These are phyloP conservation scores for Zygoascus ofunaensis DNA, from an alignment of 805 yeast species.

Conservation along the genomic window DNA sequence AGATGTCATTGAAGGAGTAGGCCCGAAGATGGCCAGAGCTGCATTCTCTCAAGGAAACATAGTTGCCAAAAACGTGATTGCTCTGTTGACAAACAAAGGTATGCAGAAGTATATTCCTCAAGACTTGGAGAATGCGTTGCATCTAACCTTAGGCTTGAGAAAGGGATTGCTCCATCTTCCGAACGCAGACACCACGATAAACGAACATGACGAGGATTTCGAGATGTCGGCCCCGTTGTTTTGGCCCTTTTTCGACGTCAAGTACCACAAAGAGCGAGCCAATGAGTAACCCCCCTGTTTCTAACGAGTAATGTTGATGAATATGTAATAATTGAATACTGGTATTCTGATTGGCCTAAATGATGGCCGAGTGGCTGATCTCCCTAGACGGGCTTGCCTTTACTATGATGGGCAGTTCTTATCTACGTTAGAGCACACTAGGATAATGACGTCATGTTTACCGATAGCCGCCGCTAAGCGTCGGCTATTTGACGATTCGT, in stretches of 20 bases:
- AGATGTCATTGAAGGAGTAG: constrained; percentile 8
- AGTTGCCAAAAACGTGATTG: constrained; percentile 5
- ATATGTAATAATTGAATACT: too few species aligned
- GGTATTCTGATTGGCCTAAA: too few species aligned
- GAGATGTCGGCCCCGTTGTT: background rate
- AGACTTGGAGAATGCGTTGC: background rate
- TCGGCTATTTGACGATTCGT: too few species aligned
- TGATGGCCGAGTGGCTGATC: too few species aligned
- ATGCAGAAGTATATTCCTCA: background rate
- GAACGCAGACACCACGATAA: background rate
- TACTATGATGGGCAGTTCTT: too few species aligned
- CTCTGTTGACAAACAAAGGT: background rate
- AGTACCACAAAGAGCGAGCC: too few species aligned
- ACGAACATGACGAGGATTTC: background rate
- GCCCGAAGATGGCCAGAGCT: constrained; percentile 11
- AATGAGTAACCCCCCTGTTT: too few species aligned
- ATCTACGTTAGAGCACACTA: too few species aligned
- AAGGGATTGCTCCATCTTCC: background rate
- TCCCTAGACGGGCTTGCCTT: too few species aligned
- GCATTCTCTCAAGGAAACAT: constrained; percentile 6
- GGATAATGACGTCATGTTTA: too few species aligned
- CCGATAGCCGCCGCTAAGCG: too few species aligned
- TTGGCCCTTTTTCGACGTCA: background rate
- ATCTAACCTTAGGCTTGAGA: background rate
- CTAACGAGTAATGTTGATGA: too few species aligned